Conservation (phyloP, 2,329 filamentous ascomycete species). For the Cercospora nicotianae region DNA sequence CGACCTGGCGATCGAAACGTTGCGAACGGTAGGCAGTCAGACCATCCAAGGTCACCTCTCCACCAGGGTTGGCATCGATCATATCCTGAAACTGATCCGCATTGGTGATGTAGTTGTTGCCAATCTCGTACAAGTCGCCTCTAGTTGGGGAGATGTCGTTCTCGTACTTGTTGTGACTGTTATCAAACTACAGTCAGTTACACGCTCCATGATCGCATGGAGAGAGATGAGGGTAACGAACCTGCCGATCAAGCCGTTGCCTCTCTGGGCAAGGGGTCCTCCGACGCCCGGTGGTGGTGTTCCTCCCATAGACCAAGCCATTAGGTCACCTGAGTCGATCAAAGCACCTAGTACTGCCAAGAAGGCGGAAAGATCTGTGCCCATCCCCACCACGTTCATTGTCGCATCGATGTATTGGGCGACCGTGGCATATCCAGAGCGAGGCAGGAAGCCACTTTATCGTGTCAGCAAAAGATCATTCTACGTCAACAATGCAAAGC, state of each 20-base stretch:
- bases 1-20: slow-evolving; percentile 28
- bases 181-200: not conserved
- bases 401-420: slow-evolving; percentile 34
- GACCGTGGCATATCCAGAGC: slow-evolving; percentile 36
- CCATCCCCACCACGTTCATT: slow-evolving; percentile 38
- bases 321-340: slow-evolving; percentile 22
- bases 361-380: slow-evolving; percentile 31
- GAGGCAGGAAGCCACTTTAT: not conserved
- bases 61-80: slow-evolving; percentile 31
- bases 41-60: slow-evolving; percentile 23
- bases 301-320: slow-evolving; percentile 25
- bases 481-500: not conserved
- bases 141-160: slow-evolving; percentile 38
- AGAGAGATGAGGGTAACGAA: not conserved
- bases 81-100: slow-evolving; percentile 34
- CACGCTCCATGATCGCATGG: not conserved
- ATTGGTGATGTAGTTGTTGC: slow-evolving; percentile 33
- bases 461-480: not conserved
- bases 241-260: slow-evolving; percentile 27
- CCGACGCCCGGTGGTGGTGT: slow-evolving; percentile 21
- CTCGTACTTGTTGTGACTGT: slow-evolving; percentile 41
- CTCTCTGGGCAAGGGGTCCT: slow-evolving; percentile 6
- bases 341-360: slow-evolving; percentile 21
- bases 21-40: slow-evolving; percentile 23
- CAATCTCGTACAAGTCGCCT: slow-evolving; percentile 37